These are phyloP conservation scores for Pyrenophora graminea DNA, from an alignment of 2,329 filamentous ascomycete species.

Conservation along the genomic window DNA sequence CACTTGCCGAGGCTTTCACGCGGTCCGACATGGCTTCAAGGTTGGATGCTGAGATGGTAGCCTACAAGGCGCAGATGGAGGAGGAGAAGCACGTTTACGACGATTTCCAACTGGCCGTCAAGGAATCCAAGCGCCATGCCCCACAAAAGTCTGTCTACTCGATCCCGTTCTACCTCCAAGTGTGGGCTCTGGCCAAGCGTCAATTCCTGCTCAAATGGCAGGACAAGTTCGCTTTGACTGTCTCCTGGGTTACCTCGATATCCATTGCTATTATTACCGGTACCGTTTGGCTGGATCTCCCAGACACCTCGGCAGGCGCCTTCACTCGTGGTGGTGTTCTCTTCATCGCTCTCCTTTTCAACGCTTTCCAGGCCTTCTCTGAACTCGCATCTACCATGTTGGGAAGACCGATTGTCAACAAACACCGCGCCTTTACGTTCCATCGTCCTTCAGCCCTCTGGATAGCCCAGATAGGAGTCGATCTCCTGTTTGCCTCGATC, in stretches of 20 bases:
- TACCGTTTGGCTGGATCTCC: conserved; percentile 75
- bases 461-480: conserved; percentile 81
- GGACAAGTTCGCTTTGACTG: conserved; percentile 74
- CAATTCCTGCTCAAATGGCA: conserved; percentile 87
- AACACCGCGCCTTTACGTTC: conserved; percentile 82
- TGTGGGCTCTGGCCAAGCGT: conserved; percentile 81
- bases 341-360: conserved; percentile 80
- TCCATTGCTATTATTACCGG: conserved; percentile 78
- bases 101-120: conserved; percentile 76
- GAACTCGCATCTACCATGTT: conserved; percentile 77
- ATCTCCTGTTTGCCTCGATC: conserved; percentile 70
- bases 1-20: conserved; percentile 71
- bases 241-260: conserved; percentile 73
- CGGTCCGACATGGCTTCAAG: conserved; percentile 63
- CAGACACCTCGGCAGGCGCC: conserved; percentile 66
- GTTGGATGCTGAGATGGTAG: conserved; percentile 67
- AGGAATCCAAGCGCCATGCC: conserved; percentile 77
- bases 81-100: conserved; percentile 70
- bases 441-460: conserved; percentile 80
- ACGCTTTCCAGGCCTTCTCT: conserved; percentile 83
- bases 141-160: conserved; percentile 76
- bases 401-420: conserved; percentile 77
- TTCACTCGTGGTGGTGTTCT: conserved; percentile 82
- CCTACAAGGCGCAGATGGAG: conserved; percentile 68
- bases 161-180: conserved; percentile 79